These are phyloP conservation scores for Silene uniflora DNA, from an alignment of 148 eudicot species.

Conservation along the genomic window DNA sequence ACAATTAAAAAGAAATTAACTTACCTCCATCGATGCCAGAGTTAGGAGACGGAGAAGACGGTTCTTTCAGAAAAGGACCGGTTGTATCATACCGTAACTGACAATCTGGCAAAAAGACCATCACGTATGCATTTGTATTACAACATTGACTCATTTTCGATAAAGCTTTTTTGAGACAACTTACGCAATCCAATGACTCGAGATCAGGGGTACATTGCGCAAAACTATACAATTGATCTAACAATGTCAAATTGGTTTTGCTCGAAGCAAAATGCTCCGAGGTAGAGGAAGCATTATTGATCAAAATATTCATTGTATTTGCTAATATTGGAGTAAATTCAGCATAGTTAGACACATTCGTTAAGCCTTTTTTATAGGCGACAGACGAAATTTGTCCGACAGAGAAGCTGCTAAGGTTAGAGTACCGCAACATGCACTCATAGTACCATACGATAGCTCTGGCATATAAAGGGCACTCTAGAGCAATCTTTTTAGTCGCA, in stretches of 20 bases:
- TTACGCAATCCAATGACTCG: neutral
- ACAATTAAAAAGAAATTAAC: no score
- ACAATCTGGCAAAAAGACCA: no score
- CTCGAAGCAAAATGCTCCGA: neutral
- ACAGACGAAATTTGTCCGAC: neutral
- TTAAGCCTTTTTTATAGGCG: neutral
- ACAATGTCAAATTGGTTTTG: neutral
- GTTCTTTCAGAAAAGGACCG: no score
- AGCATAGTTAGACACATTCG: neutral
- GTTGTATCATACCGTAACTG: no score
- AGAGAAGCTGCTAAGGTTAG: constrained; percentile 11
- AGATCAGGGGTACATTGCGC: constrained; percentile 12
- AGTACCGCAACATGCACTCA: constrained; percentile 23
- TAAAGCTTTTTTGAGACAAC: no score
- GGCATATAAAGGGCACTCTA: constrained; percentile 16
- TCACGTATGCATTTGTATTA: no score
- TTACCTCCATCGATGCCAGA: no score
- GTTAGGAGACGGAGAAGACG: no score
- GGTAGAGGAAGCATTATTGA: neutral
- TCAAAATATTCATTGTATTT: neutral
- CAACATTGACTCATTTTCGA: no score
- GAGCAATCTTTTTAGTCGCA: neutral
- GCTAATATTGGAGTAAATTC: neutral
- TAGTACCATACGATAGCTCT: constrained; percentile 19
- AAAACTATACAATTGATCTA: neutral